Conservation (phyloP, 2,329 filamentous ascomycete species). For the Cladosporium sp. region DNA sequence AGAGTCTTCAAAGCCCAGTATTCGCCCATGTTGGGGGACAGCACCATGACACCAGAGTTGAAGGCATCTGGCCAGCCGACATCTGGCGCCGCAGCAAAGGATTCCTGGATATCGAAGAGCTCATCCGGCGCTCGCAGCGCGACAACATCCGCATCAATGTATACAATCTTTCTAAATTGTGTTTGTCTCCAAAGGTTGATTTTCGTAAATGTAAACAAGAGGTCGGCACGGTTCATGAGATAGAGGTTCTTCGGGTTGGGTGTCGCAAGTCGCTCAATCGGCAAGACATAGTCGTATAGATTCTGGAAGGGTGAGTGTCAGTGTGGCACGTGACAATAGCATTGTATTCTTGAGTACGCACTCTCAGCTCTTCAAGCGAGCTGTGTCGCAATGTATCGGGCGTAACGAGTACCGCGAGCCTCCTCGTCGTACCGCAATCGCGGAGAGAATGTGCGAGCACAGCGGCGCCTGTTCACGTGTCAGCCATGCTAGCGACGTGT, state of each 20-base stretch:
- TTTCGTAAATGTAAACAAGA: slow-evolving; percentile 94
- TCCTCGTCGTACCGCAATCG: slow-evolving; percentile 84
- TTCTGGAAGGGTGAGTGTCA: slow-evolving; percentile 51
- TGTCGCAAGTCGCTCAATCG: slow-evolving; percentile 78
- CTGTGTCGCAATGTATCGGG: slow-evolving; percentile 73
- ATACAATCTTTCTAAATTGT: slow-evolving; percentile 89
- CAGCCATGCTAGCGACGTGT: slow-evolving; percentile 25
- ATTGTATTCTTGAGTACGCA: slow-evolving; percentile 35
- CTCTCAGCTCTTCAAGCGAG: slow-evolving; percentile 77
- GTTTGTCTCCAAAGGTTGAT: slow-evolving; percentile 90
- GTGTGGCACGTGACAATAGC: slow-evolving; percentile 1
- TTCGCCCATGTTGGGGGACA: slow-evolving; percentile 82
- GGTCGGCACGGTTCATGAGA: slow-evolving; percentile 87
- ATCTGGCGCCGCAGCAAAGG: slow-evolving; percentile 78
- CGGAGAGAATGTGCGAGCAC: slow-evolving; percentile 92
- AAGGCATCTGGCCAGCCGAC: slow-evolving; percentile 98
- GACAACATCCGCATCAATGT: slow-evolving; percentile 93
- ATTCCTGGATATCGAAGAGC: slow-evolving; percentile 68
- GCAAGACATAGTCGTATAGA: slow-evolving; percentile 85
- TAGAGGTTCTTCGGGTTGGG: slow-evolving; percentile 76
- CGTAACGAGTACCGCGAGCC: slow-evolving; percentile 81
- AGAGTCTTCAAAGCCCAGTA: slow-evolving; percentile 83
- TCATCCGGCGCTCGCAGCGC: slow-evolving; percentile 88
- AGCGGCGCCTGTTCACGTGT: slow-evolving; percentile 68
- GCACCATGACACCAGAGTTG: slow-evolving; percentile 95